phyloP scores from a whole-genome alignment of 345 rosid species.

The Iberis pinnata region DNA sequence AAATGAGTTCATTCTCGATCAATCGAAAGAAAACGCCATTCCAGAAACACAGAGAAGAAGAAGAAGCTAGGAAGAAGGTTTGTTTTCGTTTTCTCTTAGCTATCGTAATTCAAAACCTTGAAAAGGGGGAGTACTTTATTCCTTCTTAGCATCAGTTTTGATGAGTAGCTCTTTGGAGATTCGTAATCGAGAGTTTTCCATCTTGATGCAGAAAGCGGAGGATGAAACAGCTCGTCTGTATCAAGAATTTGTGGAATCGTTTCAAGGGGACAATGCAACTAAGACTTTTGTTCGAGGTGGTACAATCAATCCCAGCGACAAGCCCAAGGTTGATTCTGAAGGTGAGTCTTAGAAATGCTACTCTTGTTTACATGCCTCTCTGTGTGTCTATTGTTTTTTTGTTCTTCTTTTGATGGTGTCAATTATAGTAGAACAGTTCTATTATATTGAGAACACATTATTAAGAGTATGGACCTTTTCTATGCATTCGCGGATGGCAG shows the following conservation, averaged over 20 bases:
- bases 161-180: not conserved
- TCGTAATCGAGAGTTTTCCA: not conserved
- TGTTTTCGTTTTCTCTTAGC: not conserved
- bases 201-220: constrained; percentile 59
- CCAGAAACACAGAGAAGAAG: constrained; percentile 97
- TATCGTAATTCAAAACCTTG: not conserved
- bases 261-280: constrained; percentile 71
- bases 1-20: constrained; percentile 89
- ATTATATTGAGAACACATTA: constrained; percentile 56
- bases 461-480: constrained; percentile 88
- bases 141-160: not conserved
- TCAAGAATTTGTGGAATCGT: constrained; percentile 88
- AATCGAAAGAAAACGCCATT: constrained; percentile 92
- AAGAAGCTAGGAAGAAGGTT: constrained; percentile 95
- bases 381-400: constrained; percentile 11
- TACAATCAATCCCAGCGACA: constrained; percentile 69
- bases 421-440: constrained; percentile 44
- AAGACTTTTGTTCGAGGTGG: constrained; percentile 96
- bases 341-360: constrained; percentile 43
- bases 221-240: constrained; percentile 94
- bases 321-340: constrained; percentile 57
- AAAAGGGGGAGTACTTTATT: not conserved
- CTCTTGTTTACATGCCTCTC: constrained; percentile 2
- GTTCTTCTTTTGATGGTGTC: constrained; percentile 36
- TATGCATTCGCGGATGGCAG: constrained; percentile 99